Evolutionary conservation across 1,284 basidiomycete genomes (phyloP), one percentile per base, ranked within the genome.

Genomic region (Omphalotus olearius): DNA sequence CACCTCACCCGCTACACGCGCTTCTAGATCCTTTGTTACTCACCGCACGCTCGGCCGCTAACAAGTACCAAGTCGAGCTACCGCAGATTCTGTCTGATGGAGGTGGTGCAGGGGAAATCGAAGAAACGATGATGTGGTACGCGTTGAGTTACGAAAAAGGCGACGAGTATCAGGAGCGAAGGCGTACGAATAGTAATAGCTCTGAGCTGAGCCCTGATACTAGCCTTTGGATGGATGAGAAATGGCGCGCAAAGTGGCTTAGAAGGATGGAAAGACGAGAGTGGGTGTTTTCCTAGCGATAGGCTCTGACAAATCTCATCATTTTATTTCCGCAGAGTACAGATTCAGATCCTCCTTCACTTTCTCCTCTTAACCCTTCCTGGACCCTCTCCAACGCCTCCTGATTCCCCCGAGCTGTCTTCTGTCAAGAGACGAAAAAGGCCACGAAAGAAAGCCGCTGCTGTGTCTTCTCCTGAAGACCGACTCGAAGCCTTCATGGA

Each of bases 111-210:
- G 80, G 76, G 1, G 83, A 82, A 54, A 66, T 76, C 36, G 86
- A 89, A 57, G 83, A 85, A 53, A 73, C 72, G 2, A 81, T 86
- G 74, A 84, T 89, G 83, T 87, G 82, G 82, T 88, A 78, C 56
- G 75, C 79, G 0, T 66, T 83, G 23, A 72, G 72, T 40, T 73
- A 83, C 62, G 86, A 85, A 63, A 80, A 76, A 61, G 68, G 68
- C 20, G 65, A 66, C 10, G 60, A 62, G n/a, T 61, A 64, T 60
- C 62, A 50, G 69, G 63, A 23, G 60, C 59, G 20, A 57, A 63
- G 17, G 57, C 59, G 58, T 17, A 28, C 36, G 16, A 47, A 47
- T n/a, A 47, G 14, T 20, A 25, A 37, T 37, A 30, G 36, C 25
- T 43, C 41, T 16, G 47, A 28, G 11, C 36, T 28, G 20, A 60